Conservation (phyloP, 257 asterid species). For the Solanum ahanhuiri region DNA sequence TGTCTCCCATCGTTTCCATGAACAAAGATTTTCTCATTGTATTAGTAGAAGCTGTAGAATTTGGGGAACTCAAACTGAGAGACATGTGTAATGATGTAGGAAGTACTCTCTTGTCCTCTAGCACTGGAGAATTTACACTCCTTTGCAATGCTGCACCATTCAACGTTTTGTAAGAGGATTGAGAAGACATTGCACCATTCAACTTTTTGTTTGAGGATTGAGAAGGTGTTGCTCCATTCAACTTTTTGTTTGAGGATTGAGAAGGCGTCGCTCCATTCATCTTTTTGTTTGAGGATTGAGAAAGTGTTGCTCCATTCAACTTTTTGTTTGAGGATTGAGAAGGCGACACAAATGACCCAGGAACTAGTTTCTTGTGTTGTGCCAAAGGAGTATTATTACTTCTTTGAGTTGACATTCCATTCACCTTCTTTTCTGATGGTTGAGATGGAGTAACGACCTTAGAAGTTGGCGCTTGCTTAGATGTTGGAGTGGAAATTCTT, state of each 20-base stretch:
- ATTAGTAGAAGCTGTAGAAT: slow-evolving; percentile 22
- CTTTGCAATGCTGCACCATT: slow-evolving; percentile 15
- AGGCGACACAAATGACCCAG: slow-evolving; percentile 3
- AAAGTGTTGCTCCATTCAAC: background rate
- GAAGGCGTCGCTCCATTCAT: background rate
- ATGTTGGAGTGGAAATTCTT: slow-evolving; percentile 28
- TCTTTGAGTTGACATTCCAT: slow-evolving; percentile 13
- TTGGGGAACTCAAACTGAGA: slow-evolving; percentile 52
- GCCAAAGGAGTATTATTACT: slow-evolving; percentile 11
- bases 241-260: background rate
- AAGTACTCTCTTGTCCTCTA: slow-evolving; percentile 32
- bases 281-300: background rate
- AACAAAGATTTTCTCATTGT: slow-evolving; percentile 65
- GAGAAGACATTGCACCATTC: background rate
- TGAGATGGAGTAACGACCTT: slow-evolving; percentile 19
- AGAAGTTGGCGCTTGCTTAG: slow-evolving; percentile 6
- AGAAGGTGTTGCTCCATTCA: background rate
- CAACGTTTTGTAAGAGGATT: background rate
- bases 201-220: background rate
- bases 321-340: background rate
- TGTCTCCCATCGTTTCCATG: slow-evolving; percentile 97
- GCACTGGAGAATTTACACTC: slow-evolving; percentile 19
- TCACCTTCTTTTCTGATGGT: slow-evolving; percentile 27
- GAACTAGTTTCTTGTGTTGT: slow-evolving; percentile 34
- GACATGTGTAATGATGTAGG: slow-evolving; percentile 82